Evolutionary conservation across 176 grass and related monocot species (phyloP), one percentile per base, ranked within the genome.

Genomic region (Avena atlantica): DNA sequence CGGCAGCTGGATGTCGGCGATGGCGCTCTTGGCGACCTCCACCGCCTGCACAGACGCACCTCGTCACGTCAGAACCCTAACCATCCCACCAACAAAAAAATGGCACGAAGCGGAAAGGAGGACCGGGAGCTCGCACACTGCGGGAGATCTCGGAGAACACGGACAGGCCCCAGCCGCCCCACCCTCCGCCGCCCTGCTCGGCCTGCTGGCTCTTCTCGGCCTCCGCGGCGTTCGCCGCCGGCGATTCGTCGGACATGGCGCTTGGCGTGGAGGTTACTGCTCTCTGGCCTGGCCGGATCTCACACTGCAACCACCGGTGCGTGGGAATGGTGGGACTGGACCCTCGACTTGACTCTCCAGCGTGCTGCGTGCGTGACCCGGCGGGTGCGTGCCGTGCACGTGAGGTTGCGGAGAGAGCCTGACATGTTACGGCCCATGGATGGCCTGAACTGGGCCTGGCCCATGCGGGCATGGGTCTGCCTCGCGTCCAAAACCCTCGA

Each of bases 91-190:
- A 16, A 58, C 34, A 7, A 48, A 55, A 15, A 25, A 27, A 72
- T 63, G 14, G 31, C 29, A 24, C 17, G 81, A 68, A 76, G 37
- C 78, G 67, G 52, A 53, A 65, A 61, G 51, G 60, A 25, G 66
- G 24, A 58, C 58, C 53, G 42, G 24, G 45, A 70, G 83, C 11
- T 70, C 75, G 25, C 84, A 98, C 97, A 81, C 83, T 87, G 88
- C 87, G 89, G 72, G 97, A 98, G 89, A 98, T 96, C 80, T 98
- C 94, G 53, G 94, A 94, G 92, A 98, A 98, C 56, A 98, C 69
- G 87, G 90, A 90, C 85, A 94, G 89, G 25, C 94, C 97, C 97
- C 97, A 98, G 4, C 92, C 97, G 49, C 96, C 92, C 96, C 96
- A 98, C 12, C 96, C 91, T 3, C 94, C 92, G 12, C 81, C 75